Base-by-base conservation (phyloP, 2,329 filamentous ascomycete species). In the Xylariaceae sp. region DNA sequence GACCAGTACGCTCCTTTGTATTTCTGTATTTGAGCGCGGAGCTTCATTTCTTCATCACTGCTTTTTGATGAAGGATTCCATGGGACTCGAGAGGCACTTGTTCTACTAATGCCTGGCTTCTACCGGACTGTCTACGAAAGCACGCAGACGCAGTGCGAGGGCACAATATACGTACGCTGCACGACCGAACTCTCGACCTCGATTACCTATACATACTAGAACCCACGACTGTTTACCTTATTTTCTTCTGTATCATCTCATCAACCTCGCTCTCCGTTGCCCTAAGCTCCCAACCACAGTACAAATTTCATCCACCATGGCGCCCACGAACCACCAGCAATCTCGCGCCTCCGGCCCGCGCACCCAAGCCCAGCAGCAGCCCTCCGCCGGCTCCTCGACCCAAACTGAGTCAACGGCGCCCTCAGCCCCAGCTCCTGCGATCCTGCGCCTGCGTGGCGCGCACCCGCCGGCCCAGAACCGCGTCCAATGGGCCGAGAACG, bases 401-500 rank as follows among this genome's bases (percentile, higher is more conserved):
- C 60, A 54, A 45, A 60, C 54, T 24, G 52, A 45, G 37, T 50
- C 45, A 18, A 19, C 42, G 3, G 34, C 49, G 17, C 18, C 44
- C 3, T 15, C 41, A 24, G n/a, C 48, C 1, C 28, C 47, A 2
- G 54, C 50, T 33, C 62, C 51, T 44, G 57, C 69, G 17, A 71
- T 76, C 42, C 62, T 81, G 29, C 73, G 73, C 11, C 64, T 81
- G 34, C 69, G 74, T 32, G 78, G 77, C 34, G 69, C 67, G 1
- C 68, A 71, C 42, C 54, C 60, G 12, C 54, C 68, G 0, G 65
- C 67, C 19, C 64, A 70, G 15, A 74, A 83, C 39, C 81, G 80
- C 37, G 93, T 98, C 42, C 83, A 87, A 64, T 98, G 93, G 93
- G 89, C 89, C 6, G 87, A 93, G 58, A 85, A 88, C 57, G 90